phyloP scores from a whole-genome alignment of 1,139 yeast species.

The Geotrichum restrictum region DNA sequence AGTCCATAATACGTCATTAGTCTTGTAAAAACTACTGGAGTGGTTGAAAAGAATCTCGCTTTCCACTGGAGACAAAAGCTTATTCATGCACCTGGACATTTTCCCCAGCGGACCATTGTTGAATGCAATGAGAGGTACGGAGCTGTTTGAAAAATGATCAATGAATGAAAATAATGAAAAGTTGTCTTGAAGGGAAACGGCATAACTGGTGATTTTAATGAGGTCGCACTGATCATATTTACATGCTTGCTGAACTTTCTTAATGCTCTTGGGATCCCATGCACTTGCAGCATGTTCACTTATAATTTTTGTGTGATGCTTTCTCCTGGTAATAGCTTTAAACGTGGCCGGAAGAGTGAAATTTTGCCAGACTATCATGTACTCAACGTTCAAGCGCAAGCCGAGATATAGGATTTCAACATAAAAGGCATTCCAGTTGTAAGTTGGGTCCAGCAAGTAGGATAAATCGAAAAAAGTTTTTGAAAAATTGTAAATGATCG shows the following conservation, averaged over 20 bases:
- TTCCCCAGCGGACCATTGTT: constrained; percentile 28
- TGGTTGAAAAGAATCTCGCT: constrained; percentile 18
- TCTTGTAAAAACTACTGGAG: constrained; percentile 22
- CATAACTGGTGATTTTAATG: constrained; percentile 22
- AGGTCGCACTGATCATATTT: constrained; percentile 20
- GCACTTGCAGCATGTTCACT: constrained; percentile 17
- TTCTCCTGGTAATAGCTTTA: constrained; percentile 12
- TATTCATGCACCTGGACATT: constrained; percentile 24
- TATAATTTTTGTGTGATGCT: constrained; percentile 19
- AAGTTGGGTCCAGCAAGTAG: constrained; percentile 1
- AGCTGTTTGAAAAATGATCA: background rate
- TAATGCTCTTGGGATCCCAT: constrained; percentile 20
- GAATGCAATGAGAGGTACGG: constrained; percentile 23
- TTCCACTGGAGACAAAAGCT: constrained; percentile 25
- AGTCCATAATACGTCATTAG: constrained; percentile 14
- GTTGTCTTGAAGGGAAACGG: constrained; percentile 22
- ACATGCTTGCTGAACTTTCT: constrained; percentile 7
- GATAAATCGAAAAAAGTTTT: constrained; percentile 17
- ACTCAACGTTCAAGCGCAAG: constrained; percentile 23
- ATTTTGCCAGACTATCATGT: constrained; percentile 17
- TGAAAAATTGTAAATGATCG: constrained; percentile 24
- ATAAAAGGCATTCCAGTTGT: constrained; percentile 18
- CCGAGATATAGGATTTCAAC: constrained; percentile 20
- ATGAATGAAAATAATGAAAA: constrained; percentile 4
- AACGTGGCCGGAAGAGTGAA: background rate